Evolutionary conservation across 768 basidiomycete genomes (phyloP).

Genomic region (Lactarius hatsudake): DNA sequence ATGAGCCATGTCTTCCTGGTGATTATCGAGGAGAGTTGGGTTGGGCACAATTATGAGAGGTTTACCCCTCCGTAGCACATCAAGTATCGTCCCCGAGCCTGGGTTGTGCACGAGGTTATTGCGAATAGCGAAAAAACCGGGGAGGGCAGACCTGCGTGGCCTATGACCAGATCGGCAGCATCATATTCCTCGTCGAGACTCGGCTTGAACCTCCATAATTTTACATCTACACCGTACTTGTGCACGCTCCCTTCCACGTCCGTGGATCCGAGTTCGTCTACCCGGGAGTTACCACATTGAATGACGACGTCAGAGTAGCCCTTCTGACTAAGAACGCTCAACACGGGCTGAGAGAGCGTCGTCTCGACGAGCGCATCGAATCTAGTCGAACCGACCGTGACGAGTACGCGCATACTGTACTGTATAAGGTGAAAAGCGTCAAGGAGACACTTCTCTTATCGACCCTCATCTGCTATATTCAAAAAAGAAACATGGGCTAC

Average conservation of each 20-base stretch:
- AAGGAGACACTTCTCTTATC: constrained; percentile 3
- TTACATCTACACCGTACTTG: constrained; percentile 49
- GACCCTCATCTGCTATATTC: constrained; percentile 5
- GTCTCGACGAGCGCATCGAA: constrained; percentile 73
- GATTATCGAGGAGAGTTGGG: constrained; percentile 83
- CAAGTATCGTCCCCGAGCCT: constrained; percentile 96
- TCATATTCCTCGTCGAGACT: constrained; percentile 64
- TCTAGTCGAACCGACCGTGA: constrained; percentile 88
- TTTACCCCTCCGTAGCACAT: constrained; percentile 72
- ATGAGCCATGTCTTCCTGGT: constrained; percentile 85
- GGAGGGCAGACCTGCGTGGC: constrained; percentile 77
- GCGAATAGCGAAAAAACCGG: neutral
- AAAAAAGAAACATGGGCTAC: constrained; percentile 68
- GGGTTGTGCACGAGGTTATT: constrained; percentile 5
- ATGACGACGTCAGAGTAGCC: constrained; percentile 64
- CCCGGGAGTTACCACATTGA: constrained; percentile 73
- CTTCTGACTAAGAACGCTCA: constrained; percentile 48
- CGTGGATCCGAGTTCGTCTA: constrained; percentile 36
- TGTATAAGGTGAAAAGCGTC: neutral
- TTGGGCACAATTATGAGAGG: constrained; percentile 89
- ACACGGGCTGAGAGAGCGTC: constrained; percentile 54
- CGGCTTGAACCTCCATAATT: constrained; percentile 72
- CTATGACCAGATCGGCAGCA: constrained; percentile 76
- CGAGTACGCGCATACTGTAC: constrained; percentile 47
- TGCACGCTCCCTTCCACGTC: constrained; percentile 24